Base-by-base conservation (phyloP, 768 basidiomycete species). In the Lentinula detonsa region DNA sequence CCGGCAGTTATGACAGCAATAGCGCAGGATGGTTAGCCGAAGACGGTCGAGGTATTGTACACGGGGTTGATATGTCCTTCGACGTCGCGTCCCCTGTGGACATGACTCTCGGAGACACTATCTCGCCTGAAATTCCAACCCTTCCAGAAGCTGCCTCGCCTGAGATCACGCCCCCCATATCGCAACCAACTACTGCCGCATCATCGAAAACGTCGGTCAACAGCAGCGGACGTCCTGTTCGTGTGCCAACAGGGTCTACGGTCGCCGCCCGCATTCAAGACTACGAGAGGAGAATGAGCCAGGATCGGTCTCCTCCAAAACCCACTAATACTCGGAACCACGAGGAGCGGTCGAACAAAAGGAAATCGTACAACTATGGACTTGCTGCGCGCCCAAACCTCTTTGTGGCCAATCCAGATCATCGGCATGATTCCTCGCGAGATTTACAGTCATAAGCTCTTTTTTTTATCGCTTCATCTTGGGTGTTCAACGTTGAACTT, bases 351-450 rank as follows among this genome's bases (percentile, higher is more conserved):
- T 67, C 74, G 52, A 74, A 70, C 62, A 78, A 73, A 67, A 72
- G 74, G 56, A 72, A 74, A 56, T 65, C 72, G 55, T 71, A 70
- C 46, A 77, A 81, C 31, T 92, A 91, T 69, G 89, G 88, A 11
- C 78, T 91, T 37, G 85, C 79, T 39, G 83, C 84, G 23, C 79
- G 81, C 62, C 73, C 82, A 18, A 83, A 83, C 63, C 76, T 93
- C 34, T 92, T 83, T 65, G 78, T 93, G 56, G 87, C 88, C 23
- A 92, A 93, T 71, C 90, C 91, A 16, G 86, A 88, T 66, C 67
- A 74, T 57, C 66, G 72, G 51, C 64, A 61, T 2, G 62, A 33
- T 34, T 35, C 50, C 18, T 62, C 61, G 18, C 64, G 59, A 28
- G 64, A 65, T 50, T 59, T 64, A 21, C 42, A 35, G 35, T 57